Evolutionary conservation across 1,284 basidiomycete species (phyloP).

Genomic region (Pascua sp.): DNA sequence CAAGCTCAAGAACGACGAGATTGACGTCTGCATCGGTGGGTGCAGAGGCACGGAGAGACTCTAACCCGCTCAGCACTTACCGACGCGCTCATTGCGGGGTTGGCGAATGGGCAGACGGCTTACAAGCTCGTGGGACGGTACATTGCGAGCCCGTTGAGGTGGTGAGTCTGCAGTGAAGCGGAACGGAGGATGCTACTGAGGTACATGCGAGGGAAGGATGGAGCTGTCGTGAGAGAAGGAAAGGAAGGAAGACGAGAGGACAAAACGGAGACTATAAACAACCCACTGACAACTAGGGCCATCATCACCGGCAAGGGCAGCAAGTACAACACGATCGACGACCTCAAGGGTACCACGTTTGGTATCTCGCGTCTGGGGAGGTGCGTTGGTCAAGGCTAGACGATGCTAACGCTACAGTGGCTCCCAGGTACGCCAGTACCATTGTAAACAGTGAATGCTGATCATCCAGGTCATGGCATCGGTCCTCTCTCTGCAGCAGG

Average conservation of each 20-base stretch:
- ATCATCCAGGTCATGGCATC: constrained; percentile 82
- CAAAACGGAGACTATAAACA: neutral
- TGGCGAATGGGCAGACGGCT: constrained; percentile 76
- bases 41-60: neutral
- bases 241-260: neutral
- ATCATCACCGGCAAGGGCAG: constrained; percentile 81
- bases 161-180: constrained; percentile 52
- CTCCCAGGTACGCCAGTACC: constrained; percentile 8
- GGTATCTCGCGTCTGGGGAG: constrained; percentile 86
- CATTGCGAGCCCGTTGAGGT: constrained; percentile 80
- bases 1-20: constrained; percentile 74
- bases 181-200: too few species aligned
- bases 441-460: neutral
- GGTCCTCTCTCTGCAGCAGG: constrained; percentile 83
- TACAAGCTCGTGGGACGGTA: constrained; percentile 93
- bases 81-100: constrained; percentile 87
- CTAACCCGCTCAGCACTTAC: constrained; percentile 64
- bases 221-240: neutral
- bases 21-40: constrained; percentile 80
- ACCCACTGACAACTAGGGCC: constrained; percentile 59
- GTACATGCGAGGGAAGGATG: neutral
- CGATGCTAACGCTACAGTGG: neutral
- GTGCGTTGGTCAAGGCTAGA: neutral
- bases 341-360: constrained; percentile 75
- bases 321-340: constrained; percentile 66